A percentile compares a stretch with the other conserved stretches of the same genome.
Conservation (phyloP, 2,329 filamentous ascomycete genomes). For the Alternaria ethzedia region DNA sequence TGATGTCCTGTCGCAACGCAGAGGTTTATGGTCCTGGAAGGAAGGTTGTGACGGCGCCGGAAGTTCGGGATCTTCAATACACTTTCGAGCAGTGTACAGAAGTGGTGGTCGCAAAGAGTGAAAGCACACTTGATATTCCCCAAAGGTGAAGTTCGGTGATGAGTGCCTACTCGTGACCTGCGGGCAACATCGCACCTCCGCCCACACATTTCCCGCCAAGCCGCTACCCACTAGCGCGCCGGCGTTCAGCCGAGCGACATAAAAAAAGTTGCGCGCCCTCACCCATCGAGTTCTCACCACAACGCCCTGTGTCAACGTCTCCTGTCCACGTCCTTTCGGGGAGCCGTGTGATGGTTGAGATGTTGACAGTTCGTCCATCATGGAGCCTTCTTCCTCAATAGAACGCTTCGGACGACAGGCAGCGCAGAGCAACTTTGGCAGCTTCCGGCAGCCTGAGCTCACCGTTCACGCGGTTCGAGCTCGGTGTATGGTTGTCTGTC, state of each 20-base stretch:
- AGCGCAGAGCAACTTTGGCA: conserved; percentile 73
- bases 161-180: not conserved
- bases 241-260: conserved; percentile 24
- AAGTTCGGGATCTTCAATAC: not conserved
- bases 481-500: conserved; percentile 43
- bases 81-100: not conserved
- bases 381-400: conserved; percentile 74
- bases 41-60: not conserved
- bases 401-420: conserved; percentile 94
- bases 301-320: conserved; percentile 84
- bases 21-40: not conserved
- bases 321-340: conserved; percentile 61
- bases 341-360: conserved; percentile 72
- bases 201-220: conserved; percentile 20
- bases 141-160: not conserved
- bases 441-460: conserved; percentile 59
- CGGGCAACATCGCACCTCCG: conserved; percentile 11
- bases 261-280: conserved; percentile 37
- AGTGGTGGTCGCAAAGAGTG: not conserved
- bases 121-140: not conserved
- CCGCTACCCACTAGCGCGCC: conserved; percentile 25
- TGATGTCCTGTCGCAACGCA: not conserved
- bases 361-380: conserved; percentile 82
- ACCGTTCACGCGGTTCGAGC: conserved; percentile 43
- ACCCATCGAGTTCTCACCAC: conserved; percentile 51